A percentile compares a stretch with the other conserved stretches of the same genome.
These are phyloP conservation scores for Geotrichum klebahnii DNA, from an alignment of 1,139 yeast genomes.

Conservation along the genomic window DNA sequence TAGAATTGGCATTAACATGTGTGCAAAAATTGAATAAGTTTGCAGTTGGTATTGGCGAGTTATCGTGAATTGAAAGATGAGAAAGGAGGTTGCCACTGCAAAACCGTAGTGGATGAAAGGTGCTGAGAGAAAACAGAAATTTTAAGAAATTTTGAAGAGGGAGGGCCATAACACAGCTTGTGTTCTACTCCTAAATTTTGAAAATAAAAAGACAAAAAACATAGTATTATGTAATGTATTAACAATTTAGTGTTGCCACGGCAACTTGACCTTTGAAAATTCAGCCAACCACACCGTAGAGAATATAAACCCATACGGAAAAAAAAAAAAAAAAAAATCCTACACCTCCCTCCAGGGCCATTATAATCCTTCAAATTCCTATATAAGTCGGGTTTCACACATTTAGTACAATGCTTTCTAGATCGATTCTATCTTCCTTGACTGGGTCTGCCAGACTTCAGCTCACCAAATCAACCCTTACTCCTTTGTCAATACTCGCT, in stretches of 20 bases:
- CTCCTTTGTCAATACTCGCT: slow-evolving; percentile 13
- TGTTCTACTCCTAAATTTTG: too few relatives aligned
- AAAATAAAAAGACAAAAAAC: too few relatives aligned
- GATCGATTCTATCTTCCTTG: slow-evolving; percentile 10
- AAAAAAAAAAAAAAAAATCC: background rate
- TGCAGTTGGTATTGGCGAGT: slow-evolving; percentile 14
- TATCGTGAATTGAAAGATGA: slow-evolving; percentile 6
- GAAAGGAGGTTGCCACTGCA: slow-evolving; percentile 7
- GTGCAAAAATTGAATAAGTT: slow-evolving; percentile 23
- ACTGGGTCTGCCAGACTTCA: slow-evolving; percentile 13
- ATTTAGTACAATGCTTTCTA: slow-evolving; percentile 12
- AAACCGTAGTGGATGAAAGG: slow-evolving; percentile 6
- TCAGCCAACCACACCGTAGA: slow-evolving; percentile 16
- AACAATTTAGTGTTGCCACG: background rate
- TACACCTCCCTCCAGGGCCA: slow-evolving; percentile 8
- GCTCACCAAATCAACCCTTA: slow-evolving; percentile 7
- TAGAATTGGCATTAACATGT: slow-evolving; percentile 15
- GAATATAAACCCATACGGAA: slow-evolving; percentile 8
- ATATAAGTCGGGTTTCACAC: background rate
- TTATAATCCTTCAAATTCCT: background rate
- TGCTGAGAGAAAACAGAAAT: slow-evolving; percentile 12
- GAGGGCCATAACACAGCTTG: background rate
- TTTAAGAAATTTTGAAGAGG: slow-evolving; percentile 4
- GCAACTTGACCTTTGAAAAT: background rate
- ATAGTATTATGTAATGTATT: too few relatives aligned